Base-by-base conservation (phyloP, 202 grass and related monocot genomes). In the Zizania palustris region DNA sequence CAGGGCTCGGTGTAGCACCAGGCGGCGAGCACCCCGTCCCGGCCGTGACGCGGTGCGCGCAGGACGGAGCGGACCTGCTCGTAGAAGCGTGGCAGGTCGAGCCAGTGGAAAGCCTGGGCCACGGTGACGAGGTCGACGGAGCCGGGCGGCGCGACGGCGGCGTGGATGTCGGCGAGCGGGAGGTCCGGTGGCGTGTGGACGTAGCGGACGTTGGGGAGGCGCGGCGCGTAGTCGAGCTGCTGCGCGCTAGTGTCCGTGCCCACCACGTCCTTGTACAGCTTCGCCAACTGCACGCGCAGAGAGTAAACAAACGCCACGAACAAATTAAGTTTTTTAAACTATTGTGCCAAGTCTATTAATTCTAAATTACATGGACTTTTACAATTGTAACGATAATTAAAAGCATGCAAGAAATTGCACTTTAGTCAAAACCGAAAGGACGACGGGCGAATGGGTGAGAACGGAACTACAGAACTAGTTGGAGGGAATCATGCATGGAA, bases 1-100 rank as follows among this genome's bases (percentile, higher is more conserved):
- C 71, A 63, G 0, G 94, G 86, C 84, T 87, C 82, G 7, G 85
- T 93, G 78, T 97, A 93, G 82, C 94, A 97, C 94, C 94, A 97
- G 8, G 78, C 86, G 13, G 94, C 94, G 67, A 97, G 81, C 63
- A 97, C 82, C 3, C 94, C 94, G 9, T 48, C 8, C 16, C 7
- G 0, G 6, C 16, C 0, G 50, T 6, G 45, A 13, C 45, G 45
- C 14, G 1, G 9, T 5, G 80, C 65, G 74, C 75, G 81, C 10
- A 93, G 88, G 7, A 97, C 36, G 37, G 88, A 86, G 42, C 72
- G 61, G 1, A 16, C 56, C 82, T 92, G 82, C 48, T 51, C 65
- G 71, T 93, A 93, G 86, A 97, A 93, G 61, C 22, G 60, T 9
- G 91, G 81, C 13, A 88, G 94, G 84, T 97, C 69, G 69, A 97